These are phyloP conservation scores for Aotearoamyces nothofagi DNA, from an alignment of 2,329 filamentous ascomycete species.

Conservation along the genomic window DNA sequence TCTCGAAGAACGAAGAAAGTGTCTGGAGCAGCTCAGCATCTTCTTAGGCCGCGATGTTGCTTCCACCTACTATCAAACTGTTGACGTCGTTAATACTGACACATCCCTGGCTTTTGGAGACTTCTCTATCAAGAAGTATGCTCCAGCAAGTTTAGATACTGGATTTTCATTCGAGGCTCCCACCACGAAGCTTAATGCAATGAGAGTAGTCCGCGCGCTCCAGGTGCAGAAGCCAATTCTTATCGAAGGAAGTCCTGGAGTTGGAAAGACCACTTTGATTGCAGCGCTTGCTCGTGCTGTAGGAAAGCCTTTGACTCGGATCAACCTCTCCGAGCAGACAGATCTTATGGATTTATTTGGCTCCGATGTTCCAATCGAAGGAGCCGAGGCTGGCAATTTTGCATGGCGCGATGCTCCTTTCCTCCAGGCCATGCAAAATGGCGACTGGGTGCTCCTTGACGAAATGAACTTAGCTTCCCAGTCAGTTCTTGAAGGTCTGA, in stretches of 20 bases:
- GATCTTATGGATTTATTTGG: conserved; percentile 96
- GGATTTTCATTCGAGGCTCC: conserved; percentile 74
- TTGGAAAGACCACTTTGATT: conserved; percentile 91
- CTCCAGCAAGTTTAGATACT: conserved; percentile 32
- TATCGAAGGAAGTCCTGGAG: conserved; percentile 91
- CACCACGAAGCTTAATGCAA: conserved; percentile 78
- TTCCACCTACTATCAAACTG: conserved; percentile 46
- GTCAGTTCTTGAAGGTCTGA: conserved; percentile 88
- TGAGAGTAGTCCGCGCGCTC: conserved; percentile 79
- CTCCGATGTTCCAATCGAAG: conserved; percentile 88
- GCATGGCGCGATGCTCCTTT: conserved; percentile 94
- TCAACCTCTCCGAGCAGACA: conserved; percentile 96
- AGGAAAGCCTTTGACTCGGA: conserved; percentile 72
- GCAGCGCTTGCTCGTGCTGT: conserved; percentile 68
- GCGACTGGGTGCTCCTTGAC: conserved; percentile 91
- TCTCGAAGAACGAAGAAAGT: conserved; percentile 53
- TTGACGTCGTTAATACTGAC: conserved; percentile 39
- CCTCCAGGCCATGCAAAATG: conserved; percentile 87
- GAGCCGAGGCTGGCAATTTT: conserved; percentile 80
- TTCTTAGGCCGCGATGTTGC: conserved; percentile 50
- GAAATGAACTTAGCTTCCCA: conserved; percentile 99
- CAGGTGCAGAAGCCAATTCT: conserved; percentile 84
- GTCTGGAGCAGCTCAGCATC: conserved; percentile 55
- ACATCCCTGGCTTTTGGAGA: conserved; percentile 51
- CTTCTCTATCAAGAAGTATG: conserved; percentile 49